These are phyloP conservation scores for Clathrus columnatus DNA, from an alignment of 768 basidiomycete species.

Conservation along the genomic window DNA sequence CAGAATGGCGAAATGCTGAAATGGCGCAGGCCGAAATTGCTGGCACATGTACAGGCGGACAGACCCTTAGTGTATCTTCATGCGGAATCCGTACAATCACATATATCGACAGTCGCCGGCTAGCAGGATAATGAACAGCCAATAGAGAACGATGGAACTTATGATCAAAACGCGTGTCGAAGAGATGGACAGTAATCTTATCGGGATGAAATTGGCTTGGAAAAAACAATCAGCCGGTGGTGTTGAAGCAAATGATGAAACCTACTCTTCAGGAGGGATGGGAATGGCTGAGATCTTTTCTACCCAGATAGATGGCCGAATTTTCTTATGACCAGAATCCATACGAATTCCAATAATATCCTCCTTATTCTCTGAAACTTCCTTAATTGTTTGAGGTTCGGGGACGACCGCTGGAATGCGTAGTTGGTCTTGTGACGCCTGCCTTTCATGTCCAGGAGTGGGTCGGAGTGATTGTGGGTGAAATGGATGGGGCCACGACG, in stretches of 20 bases:
- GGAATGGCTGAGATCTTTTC: slow-evolving; percentile 39
- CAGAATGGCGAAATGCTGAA: slow-evolving; percentile 48
- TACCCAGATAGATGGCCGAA: slow-evolving; percentile 70
- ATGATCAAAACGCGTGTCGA: slow-evolving; percentile 61
- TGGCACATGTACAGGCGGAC: slow-evolving; percentile 27
- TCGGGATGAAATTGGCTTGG: slow-evolving; percentile 36
- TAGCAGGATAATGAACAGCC: slow-evolving; percentile 45
- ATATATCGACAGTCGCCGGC: slow-evolving; percentile 38
- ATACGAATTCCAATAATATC: slow-evolving; percentile 10
- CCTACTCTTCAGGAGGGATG: slow-evolving; percentile 48
- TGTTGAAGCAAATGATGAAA: background rate
- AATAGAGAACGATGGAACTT: slow-evolving; percentile 41
- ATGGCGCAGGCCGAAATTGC: slow-evolving; percentile 52
- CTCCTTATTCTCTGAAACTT: slow-evolving; percentile 10
- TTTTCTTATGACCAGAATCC: slow-evolving; percentile 46
- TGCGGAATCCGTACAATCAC: slow-evolving; percentile 34
- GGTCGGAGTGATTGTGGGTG: slow-evolving; percentile 13
- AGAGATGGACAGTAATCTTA: slow-evolving; percentile 47
- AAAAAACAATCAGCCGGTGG: slow-evolving; percentile 5
- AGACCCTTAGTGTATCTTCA: slow-evolving; percentile 33
- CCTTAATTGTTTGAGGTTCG: background rate
- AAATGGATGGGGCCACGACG: slow-evolving; percentile 6
- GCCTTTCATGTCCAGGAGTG: slow-evolving; percentile 5
- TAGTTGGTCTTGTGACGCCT: background rate
- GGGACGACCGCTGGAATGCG: background rate